Evolutionary conservation across 306 rosid genomes (phyloP), one percentile per base, ranked within the genome.

Genomic region (Herpetospermum pedunculosum): DNA sequence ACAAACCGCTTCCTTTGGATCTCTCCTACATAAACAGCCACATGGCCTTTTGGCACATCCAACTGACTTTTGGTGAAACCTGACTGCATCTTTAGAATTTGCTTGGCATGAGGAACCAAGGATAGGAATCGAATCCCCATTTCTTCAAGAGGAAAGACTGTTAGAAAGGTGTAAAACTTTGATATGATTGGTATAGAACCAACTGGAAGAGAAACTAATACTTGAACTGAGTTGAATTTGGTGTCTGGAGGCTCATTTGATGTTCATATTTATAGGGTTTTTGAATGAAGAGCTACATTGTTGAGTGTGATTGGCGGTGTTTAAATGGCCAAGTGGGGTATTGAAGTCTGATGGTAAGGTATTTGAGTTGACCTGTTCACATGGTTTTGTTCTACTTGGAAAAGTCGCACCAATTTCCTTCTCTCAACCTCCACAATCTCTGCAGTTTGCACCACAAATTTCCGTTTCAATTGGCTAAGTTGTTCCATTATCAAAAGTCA

Each of bases 11-110:
- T 70, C 41, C 74, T 70, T 47, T 70, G 74, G 28, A 48, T 70
- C 59, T 70, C 75, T 48, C 75, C 75, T 0, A 70, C 75, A 1
- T 70, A 70, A 47, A 70, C 59, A 0, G 75, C 75, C 2, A 70
- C 58, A 46, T 70, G 75, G 10, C 75, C 75, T 47, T 70, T 70
- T 12, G 72, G 72, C 2, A 67, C 72, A 41, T 41, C 72, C 72
- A 41, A 3, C 34, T 40, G 72, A 8, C 1, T 40, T 67, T 67
- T 67, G 6, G 52, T 67, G 13, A 67, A 41, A 23, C 72, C 6
- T 67, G 72, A 25, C 53, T 41, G 72, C 72, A 67, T 67, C 52
- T 67, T 67, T 13, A 67, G 21, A 1, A 67, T 41, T 6, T 67
- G 52, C 72, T 67, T 67, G 35, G 72, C 53, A 40, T 67, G 72